Base-by-base conservation (phyloP, 768 basidiomycete species). In the Tremella mesenterica region DNA sequence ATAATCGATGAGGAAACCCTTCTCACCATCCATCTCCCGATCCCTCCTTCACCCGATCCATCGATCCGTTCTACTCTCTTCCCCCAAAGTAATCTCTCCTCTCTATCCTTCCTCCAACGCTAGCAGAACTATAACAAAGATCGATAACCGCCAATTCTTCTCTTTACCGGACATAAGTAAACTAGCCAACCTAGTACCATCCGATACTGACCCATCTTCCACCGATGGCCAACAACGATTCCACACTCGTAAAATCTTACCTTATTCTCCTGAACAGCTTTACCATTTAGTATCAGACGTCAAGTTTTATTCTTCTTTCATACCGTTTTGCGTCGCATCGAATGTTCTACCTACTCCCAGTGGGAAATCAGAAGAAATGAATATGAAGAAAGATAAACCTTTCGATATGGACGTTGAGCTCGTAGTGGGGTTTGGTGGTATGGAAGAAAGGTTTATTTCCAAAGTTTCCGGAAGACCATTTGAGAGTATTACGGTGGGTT, bases 261-360 rank as follows among this genome's bases (percentile, higher is more conserved):
- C 88, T 90, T 96, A 92, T 68, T 79, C 77, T 16, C 83, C 79
- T 57, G 77, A 77, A 47, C 82, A 95, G 71, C 78, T 97, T 3
- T 97, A 92, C 74, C 75, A 81, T 7, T 74, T 97, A 55, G 88
- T 99, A 50, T 81, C 90, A 13, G 84, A 97, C 73, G 85, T 96
- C 25, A 81, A 78, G 14, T 86, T 86, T 1, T 99, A 97, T 72
- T 80, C 83, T 9, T 76, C 75, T 54, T 99, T 96, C 70, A 77
- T 99, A 48, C 93, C 95, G 5, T 93, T 87, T 72, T 95, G 92
- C 75, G 81, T 80, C 12, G 76, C 76, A 20, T 85, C 89, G 4
- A 80, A 80, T 21, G 78, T 92, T 52, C 75, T 92, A 13, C 53
- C 59, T 34, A 60, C 39, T 21, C 14, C 18, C 12, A 29, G 47